Percentiles rank a stretch among this genome's conserved stretches.
These are phyloP conservation scores for Ambrosiella cleistominuta DNA, from an alignment of 2,329 filamentous ascomycete species.

Conservation along the genomic window DNA sequence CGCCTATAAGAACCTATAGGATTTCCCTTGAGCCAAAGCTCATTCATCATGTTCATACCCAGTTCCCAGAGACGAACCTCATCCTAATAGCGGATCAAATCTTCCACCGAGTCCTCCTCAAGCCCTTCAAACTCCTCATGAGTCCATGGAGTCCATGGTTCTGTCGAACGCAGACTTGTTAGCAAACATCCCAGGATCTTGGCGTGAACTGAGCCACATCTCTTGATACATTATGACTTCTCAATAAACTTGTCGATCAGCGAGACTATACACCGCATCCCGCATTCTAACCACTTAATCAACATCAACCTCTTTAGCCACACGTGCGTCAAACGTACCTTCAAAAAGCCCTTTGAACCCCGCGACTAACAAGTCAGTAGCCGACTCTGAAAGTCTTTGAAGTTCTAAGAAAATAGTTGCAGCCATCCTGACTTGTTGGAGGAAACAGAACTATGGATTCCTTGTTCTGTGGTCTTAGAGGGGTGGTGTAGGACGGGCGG, in stretches of 20 bases:
- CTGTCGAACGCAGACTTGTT: not conserved
- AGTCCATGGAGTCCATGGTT: slow-evolving; percentile 3
- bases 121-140: slow-evolving; percentile 1
- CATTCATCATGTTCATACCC: not conserved
- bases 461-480: no score
- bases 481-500: no score
- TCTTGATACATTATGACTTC: not conserved
- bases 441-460: not conserved
- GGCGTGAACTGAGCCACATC: no score
- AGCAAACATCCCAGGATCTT: not conserved
- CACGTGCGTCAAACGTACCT: not conserved
- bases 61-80: not conserved
- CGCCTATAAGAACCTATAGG: not conserved
- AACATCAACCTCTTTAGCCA: no score
- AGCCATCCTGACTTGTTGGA: not conserved
- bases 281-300: no score
- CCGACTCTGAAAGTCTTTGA: not conserved
- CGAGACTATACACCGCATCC: not conserved
- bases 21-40: not conserved
- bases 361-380: not conserved
- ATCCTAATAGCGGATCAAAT: not conserved
- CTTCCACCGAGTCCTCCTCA: not conserved
- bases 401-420: not conserved
- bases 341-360: not conserved
- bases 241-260: not conserved